Base-by-base conservation (phyloP, 495 filamentous ascomycete species). In the Penicillium steckii region DNA sequence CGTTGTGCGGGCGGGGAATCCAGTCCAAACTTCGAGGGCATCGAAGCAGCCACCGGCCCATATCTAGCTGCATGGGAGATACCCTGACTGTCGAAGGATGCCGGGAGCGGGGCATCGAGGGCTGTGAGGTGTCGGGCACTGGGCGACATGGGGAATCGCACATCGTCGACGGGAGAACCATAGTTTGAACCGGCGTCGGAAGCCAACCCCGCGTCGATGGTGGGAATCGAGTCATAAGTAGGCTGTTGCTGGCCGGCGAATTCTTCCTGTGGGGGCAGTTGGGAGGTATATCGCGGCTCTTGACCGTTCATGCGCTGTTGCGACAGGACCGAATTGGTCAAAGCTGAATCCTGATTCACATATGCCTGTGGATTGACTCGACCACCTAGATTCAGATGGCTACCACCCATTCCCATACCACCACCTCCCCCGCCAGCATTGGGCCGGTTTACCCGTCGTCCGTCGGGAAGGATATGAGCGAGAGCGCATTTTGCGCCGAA, bases 401-500 rank as follows among this genome's bases (percentile, higher is more conserved):
- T 78, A 29, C 76, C 68, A 41, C 71, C 66, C 50, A 72, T 65
- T 38, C 68, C 70, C 61, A 73, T 62, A 21, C 43, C 50, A 8
- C 29, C 43, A 15, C 48, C 40, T 32, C 67, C 29, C 9, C 64
- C 65, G 17, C 54, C 53, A 27, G 69, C 68, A 51, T 62, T 78
- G 24, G 80, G 79, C 42, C 82, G 71, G 70, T 96, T 96, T 56
- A 97, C 88, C 62, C 91, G 81, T 59, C 89, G 88, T 41, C 94
- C 94, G 70, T 98, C 90, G 25, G 94, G 90, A 33, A 96, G 83
- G 60, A 97, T 88, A 69, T 98, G 94, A 53, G 91, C 88, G 66
- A 96, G 86, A 59, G 95, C 94, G 75, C 94, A 98, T 71, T 97
- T 97, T 23, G 88, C 85, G 48, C 94, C 94, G 69, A 97, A 98